A percentile compares a stretch with the other conserved stretches of the same genome.
Evolutionary conservation across 2,329 filamentous ascomycete genomes (phyloP).

Genomic region (Trichoderma koningii): DNA sequence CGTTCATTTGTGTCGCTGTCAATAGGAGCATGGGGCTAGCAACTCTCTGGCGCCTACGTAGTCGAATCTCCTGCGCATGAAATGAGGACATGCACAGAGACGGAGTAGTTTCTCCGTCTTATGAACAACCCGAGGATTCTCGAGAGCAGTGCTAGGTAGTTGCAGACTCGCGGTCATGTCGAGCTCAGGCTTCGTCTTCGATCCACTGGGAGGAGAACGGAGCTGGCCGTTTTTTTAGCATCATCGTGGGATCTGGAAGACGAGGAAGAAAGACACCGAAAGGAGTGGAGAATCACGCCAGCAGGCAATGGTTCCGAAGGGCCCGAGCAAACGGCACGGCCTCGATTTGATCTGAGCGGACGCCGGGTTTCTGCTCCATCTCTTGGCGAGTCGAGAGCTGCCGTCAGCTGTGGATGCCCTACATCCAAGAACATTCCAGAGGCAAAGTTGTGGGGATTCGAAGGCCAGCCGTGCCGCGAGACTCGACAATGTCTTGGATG

Average conservation of each 20-base stretch:
- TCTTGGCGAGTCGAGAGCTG: constrained; percentile 14
- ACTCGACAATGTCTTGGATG: too few relatives aligned
- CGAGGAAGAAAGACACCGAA: neutral
- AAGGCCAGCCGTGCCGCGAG: neutral
- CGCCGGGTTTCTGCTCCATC: constrained; percentile 13
- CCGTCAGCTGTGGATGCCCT: constrained; percentile 2
- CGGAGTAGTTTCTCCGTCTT: constrained; percentile 15
- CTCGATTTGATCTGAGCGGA: constrained; percentile 22
- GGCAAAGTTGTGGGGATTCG: constrained; percentile 23
- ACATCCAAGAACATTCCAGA: constrained; percentile 17
- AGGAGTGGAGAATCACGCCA: neutral
- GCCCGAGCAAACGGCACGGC: constrained; percentile 23
- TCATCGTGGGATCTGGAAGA: neutral
- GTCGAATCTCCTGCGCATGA: constrained; percentile 15
- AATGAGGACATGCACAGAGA: constrained; percentile 12
- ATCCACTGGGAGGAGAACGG: neutral
- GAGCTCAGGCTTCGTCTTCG: constrained; percentile 5
- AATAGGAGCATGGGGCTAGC: constrained; percentile 3
- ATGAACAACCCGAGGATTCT: neutral
- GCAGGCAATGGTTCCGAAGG: constrained; percentile 23
- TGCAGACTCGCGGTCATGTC: constrained; percentile 1
- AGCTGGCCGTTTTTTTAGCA: too few relatives aligned
- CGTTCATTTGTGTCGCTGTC: constrained; percentile 19
- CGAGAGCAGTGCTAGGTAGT: neutral
- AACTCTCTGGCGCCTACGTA: neutral